Evolutionary conservation across 1,284 basidiomycete species (phyloP).

Genomic region (Trametes pubescens): DNA sequence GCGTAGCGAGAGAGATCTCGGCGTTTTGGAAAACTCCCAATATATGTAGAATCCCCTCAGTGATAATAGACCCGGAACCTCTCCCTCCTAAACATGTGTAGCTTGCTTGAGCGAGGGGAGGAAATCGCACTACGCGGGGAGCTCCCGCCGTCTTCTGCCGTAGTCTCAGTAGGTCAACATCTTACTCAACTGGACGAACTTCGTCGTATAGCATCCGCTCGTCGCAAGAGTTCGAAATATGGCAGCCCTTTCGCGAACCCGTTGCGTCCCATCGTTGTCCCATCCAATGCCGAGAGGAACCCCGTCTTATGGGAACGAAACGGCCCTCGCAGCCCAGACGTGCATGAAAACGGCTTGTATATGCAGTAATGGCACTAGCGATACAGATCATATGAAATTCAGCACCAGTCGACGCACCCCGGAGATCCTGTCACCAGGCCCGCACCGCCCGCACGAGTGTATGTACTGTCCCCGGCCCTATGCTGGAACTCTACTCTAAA

Average conservation of each 20-base stretch:
- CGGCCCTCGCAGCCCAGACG: background rate
- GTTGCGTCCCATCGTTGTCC: too few relatives aligned
- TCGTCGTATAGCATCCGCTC: too few relatives aligned
- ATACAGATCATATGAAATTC: constrained; percentile 18
- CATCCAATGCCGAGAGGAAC: too few relatives aligned
- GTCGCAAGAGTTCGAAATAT: too few relatives aligned
- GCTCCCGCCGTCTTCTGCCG: background rate
- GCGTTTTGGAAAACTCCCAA: too few relatives aligned
- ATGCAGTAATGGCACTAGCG: constrained; percentile 4
- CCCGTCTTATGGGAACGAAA: background rate
- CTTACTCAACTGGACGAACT: background rate
- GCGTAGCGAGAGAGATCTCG: too few relatives aligned
- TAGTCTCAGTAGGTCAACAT: background rate
- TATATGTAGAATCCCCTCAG: too few relatives aligned
- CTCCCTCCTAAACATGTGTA: too few relatives aligned
- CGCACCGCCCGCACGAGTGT: background rate
- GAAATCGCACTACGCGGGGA: background rate
- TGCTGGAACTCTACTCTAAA: constrained; percentile 17
- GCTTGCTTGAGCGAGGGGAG: too few relatives aligned
- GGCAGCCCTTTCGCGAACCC: too few relatives aligned
- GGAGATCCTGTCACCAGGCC: constrained; percentile 18
- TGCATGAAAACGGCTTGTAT: constrained; percentile 1
- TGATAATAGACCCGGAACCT: too few relatives aligned
- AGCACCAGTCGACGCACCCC: background rate
- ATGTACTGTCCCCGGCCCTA: background rate